Conservation (phyloP, 371 early-diverging fungal species). For the Mucor plumbeus region DNA sequence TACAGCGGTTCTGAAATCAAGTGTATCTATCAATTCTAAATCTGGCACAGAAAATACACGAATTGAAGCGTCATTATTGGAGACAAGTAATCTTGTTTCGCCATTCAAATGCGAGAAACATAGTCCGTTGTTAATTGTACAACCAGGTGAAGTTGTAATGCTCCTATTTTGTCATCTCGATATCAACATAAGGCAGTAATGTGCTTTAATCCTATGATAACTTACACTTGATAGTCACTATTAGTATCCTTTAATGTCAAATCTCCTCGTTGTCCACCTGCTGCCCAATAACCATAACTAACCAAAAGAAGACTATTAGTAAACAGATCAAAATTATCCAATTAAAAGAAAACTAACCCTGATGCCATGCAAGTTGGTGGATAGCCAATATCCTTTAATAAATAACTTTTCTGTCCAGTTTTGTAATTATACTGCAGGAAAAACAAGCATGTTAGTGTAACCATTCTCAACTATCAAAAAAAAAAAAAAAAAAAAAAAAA, state of each 20-base stretch:
- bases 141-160: conserved; percentile 78
- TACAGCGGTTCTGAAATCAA: conserved; percentile 85
- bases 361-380: conserved; percentile 83
- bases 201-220: neutral
- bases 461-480: neutral
- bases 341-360: conserved; percentile 43
- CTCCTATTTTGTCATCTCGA: conserved; percentile 46
- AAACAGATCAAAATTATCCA: neutral
- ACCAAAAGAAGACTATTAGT: neutral
- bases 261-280: conserved; percentile 91
- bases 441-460: conserved; percentile 4
- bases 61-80: conserved; percentile 95
- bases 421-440: conserved; percentile 63
- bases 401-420: conserved; percentile 43
- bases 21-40: conserved; percentile 67
- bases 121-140: conserved; percentile 91
- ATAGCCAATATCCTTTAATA: conserved; percentile 71
- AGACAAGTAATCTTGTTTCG: conserved; percentile 75
- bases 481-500: no score
- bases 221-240: conserved; percentile 66
- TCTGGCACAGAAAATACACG: conserved; percentile 82
- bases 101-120: conserved; percentile 73
- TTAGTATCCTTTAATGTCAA: conserved; percentile 78
- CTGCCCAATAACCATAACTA: conserved; percentile 82
- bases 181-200: neutral